Evolutionary conservation across 345 rosid species (phyloP), one percentile per base, ranked within the genome.

Genomic region (Hibiscus mutabilis): DNA sequence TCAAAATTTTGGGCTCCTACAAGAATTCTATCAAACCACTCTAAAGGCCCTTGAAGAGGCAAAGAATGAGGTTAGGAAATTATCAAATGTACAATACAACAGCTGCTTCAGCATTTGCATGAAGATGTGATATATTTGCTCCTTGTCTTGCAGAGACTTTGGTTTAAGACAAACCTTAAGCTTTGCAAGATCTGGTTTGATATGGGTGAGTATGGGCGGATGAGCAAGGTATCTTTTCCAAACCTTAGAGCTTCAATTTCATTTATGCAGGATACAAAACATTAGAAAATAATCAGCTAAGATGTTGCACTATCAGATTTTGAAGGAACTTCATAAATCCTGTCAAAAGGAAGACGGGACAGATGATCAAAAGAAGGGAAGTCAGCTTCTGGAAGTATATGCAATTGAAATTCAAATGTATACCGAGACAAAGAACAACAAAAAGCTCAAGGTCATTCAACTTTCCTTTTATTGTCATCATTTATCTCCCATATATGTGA

Each of bases 321-420:
- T 95, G 84, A 92, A 95, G 84, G 98, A 92, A 61, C 97, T 91
- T 69, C 97, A 92, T 76, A 96, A 92, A 77, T 90, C 98, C 75
- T 96, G 99, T 80, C 98, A 92, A 83, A 86, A 81, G 71, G 99
- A 92, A 79, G 99, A 92, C 87, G 98, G 98, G 69, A 82, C 98
- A 18, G 98, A 96, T 87, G 98, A 96, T 81, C 99, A 96, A 78
- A 96, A 96, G 89, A 96, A 96, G 85, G 98, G 99, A 74, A 96
- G 97, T 80, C 99, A 96, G 77, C 95, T 96, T 74, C 85, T 96
- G 79, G 99, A 96, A 86, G 99, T 92, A 2, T 96, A 90, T 70
- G 99, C 98, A 37, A 89, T 96, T 72, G 98, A 92, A 80, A 96
- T 96, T 75, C 99, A 96, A 82, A 91, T 96, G 89, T 92, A 91